Conservation (phyloP, 1,284 basidiomycete species). For the Microbotryum scabiosae region DNA sequence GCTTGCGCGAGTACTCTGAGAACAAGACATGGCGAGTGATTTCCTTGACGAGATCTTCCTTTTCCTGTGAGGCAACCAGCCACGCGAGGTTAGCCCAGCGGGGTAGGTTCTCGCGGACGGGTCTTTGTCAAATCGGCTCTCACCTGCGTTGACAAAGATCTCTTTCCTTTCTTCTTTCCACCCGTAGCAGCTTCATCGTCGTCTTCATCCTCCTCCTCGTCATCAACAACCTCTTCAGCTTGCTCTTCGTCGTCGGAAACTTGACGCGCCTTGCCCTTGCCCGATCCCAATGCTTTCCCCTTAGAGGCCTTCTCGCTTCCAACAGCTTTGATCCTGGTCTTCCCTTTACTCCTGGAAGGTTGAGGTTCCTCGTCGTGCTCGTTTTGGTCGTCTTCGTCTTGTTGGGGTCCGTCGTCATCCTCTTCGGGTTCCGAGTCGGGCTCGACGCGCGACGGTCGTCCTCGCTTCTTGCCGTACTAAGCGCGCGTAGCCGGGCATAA, state of each 20-base stretch:
- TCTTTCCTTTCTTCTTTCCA: background rate
- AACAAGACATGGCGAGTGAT: conserved; percentile 22
- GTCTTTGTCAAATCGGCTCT: background rate
- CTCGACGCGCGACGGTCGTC: too few relatives aligned
- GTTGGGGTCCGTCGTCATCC: background rate
- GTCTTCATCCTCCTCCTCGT: background rate
- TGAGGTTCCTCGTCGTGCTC: background rate
- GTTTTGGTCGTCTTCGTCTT: background rate
- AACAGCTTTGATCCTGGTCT: background rate
- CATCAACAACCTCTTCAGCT: conserved; percentile 6
- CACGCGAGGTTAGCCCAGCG: background rate
- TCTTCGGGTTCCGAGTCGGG: too few relatives aligned
- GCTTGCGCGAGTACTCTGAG: conserved; percentile 15
- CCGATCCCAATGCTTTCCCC: background rate
- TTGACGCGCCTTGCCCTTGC: conserved; percentile 4
- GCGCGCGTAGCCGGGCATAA: too few relatives aligned
- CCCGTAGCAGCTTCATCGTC: background rate
- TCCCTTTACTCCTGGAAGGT: too few relatives aligned
- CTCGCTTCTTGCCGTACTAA: too few relatives aligned
- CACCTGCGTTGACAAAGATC: conserved; percentile 12
- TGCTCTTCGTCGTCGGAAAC: background rate
- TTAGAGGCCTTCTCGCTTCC: background rate
- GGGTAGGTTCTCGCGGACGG: background rate
- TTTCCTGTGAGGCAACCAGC: conserved; percentile 6
- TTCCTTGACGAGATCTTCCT: conserved; percentile 20